These are phyloP conservation scores for Kwoniella newhampshirensis DNA, from an alignment of 768 basidiomycete species.

Conservation along the genomic window DNA sequence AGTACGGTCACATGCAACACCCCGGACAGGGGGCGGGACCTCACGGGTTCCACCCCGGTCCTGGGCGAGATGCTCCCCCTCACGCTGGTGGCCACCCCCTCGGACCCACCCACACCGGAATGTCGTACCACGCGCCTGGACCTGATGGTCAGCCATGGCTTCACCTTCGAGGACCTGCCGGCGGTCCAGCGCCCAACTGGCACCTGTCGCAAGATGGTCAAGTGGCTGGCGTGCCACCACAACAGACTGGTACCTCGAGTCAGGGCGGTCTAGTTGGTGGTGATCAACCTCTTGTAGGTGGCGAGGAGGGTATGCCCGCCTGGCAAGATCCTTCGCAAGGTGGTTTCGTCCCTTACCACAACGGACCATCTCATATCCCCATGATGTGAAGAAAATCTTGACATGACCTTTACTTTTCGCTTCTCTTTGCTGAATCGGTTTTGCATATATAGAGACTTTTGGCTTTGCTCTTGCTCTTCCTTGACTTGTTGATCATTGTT, in stretches of 20 bases:
- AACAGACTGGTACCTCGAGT: background rate
- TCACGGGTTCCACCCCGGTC: conserved; percentile 7
- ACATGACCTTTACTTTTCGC: too few species aligned
- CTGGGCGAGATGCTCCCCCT: conserved; percentile 12
- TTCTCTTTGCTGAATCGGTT: too few species aligned
- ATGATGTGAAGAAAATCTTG: conserved; percentile 6
- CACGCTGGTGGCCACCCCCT: conserved; percentile 12
- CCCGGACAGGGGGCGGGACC: conserved; percentile 6
- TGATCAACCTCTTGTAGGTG: background rate
- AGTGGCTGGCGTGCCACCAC: conserved; percentile 13
- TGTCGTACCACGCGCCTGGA: conserved; percentile 46
- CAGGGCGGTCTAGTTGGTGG: background rate
- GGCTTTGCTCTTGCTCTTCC: too few species aligned
- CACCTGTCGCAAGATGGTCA: conserved; percentile 7
- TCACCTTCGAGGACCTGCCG: conserved; percentile 38
- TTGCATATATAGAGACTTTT: too few species aligned
- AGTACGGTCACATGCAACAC: conserved; percentile 14
- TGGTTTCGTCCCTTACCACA: conserved; percentile 25
- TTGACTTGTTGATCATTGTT: too few species aligned
- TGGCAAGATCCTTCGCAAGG: conserved; percentile 9
- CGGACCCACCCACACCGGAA: conserved; percentile 39
- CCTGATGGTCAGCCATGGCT: conserved; percentile 48
- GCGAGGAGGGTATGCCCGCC: conserved; percentile 11
- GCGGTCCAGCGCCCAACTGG: conserved; percentile 32
- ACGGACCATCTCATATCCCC: conserved; percentile 17